Evolutionary conservation across 2,329 filamentous ascomycete species (phyloP).

Genomic region (Macrophomina tecta): DNA sequence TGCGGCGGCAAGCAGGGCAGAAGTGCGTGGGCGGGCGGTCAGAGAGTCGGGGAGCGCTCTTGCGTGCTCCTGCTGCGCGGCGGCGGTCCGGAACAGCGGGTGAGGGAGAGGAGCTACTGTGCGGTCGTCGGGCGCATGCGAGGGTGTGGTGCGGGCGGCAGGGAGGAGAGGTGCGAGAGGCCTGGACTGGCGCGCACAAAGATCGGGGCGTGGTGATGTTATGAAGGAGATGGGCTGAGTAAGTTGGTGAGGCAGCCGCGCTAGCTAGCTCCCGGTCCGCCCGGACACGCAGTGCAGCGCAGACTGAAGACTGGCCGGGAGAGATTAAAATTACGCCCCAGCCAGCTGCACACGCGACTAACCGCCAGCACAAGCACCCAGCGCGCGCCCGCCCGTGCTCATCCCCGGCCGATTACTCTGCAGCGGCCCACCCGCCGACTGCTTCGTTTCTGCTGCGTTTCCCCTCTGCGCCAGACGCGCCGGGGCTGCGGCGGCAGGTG

Average conservation of each 20-base stretch:
- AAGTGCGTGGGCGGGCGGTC: constrained; percentile 13
- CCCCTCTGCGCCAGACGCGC: not conserved
- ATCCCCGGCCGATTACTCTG: constrained; percentile 18
- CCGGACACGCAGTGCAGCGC: constrained; percentile 8
- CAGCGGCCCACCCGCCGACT: constrained; percentile 1
- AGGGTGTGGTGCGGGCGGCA: constrained; percentile 8
- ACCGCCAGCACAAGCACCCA: constrained; percentile 5
- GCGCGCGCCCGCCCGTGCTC: constrained; percentile 6
- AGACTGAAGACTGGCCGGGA: not conserved
- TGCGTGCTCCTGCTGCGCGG: constrained; percentile 26
- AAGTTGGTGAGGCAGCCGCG: constrained; percentile 26
- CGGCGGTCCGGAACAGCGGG: constrained; percentile 23
- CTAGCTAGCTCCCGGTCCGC: constrained; percentile 20
- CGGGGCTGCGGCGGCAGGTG: not conserved
- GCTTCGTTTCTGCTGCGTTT: constrained; percentile 7
- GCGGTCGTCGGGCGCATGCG: constrained; percentile 27
- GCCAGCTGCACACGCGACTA: constrained; percentile 21
- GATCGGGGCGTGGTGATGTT: constrained; percentile 25
- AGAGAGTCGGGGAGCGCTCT: constrained; percentile 16
- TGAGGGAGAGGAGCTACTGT: constrained; percentile 8
- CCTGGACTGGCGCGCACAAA: constrained; percentile 11
- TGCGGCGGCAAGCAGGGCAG: constrained; percentile 1
- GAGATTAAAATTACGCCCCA: constrained; percentile 24
- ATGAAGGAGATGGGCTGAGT: constrained; percentile 29
- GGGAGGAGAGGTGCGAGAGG: constrained; percentile 9